A percentile compares a stretch with the other conserved stretches of the same genome.
phyloP scores from a whole-genome alignment of 2,329 filamentous ascomycete species.

The Penicillium sp. region DNA sequence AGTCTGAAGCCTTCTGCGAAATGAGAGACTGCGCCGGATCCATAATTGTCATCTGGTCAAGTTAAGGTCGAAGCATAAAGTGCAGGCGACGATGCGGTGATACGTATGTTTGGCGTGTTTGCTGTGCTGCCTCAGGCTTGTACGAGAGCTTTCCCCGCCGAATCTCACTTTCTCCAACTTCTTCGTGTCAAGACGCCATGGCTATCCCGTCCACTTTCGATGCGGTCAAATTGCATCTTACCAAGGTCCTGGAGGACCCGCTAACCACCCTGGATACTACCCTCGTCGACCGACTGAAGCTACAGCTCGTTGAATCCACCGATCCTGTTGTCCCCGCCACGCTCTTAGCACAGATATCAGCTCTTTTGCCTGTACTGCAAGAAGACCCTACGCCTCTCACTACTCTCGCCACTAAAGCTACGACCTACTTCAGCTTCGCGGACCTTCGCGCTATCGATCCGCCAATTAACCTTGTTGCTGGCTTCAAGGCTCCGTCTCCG shows the following conservation, averaged over 20 bases:
- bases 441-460: constrained; percentile 48
- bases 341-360: constrained; percentile 46
- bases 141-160: constrained; percentile 24
- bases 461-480: constrained; percentile 52
- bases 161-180: background rate
- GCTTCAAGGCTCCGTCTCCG: constrained; percentile 48
- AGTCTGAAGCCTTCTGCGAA: constrained; percentile 66
- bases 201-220: constrained; percentile 34
- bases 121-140: constrained; percentile 14
- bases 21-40: constrained; percentile 55
- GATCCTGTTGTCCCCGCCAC: constrained; percentile 36
- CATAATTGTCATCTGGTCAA: constrained; percentile 44
- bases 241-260: constrained; percentile 43
- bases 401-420: constrained; percentile 49
- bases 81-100: constrained; percentile 15
- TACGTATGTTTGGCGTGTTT: constrained; percentile 30
- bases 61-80: constrained; percentile 1
- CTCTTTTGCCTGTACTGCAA: constrained; percentile 50
- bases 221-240: constrained; percentile 42
- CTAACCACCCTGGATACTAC: constrained; percentile 45
- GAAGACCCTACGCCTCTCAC: constrained; percentile 56
- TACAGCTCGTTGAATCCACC: constrained; percentile 40
- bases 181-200: constrained; percentile 23
- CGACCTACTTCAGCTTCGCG: constrained; percentile 48
- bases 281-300: constrained; percentile 50